phyloP scores from a whole-genome alignment of 1,284 basidiomycete species.

The Trametes polyzona region DNA sequence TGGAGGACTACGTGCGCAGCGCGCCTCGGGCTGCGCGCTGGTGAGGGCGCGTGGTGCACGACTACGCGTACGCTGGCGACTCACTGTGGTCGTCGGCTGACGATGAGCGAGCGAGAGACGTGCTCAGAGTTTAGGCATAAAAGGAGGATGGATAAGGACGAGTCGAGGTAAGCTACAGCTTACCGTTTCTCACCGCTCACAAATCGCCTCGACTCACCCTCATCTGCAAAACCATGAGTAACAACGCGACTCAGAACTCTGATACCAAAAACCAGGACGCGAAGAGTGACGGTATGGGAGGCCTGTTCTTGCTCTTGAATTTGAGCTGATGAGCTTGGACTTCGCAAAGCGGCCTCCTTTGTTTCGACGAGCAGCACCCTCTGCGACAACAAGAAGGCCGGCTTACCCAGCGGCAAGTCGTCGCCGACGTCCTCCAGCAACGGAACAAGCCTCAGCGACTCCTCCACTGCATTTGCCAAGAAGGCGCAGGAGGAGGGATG shows the following conservation, averaged over 20 bases:
- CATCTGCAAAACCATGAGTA: neutral
- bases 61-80: too few species aligned
- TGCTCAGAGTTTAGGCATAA: too few species aligned
- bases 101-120: too few species aligned
- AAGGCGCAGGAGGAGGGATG: constrained; percentile 22
- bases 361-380: neutral
- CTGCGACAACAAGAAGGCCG: neutral
- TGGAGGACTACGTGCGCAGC: too few species aligned
- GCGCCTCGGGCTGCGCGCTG: too few species aligned
- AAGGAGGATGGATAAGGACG: too few species aligned
- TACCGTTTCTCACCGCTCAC: too few species aligned
- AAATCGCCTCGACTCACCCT: neutral
- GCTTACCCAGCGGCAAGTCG: neutral
- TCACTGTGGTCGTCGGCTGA: too few species aligned
- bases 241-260: neutral
- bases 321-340: neutral
- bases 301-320: neutral
- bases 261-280: neutral
- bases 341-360: neutral
- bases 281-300: neutral
- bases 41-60: too few species aligned
- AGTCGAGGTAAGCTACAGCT: too few species aligned
- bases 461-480: constrained; percentile 21
- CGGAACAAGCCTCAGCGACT: constrained; percentile 2
- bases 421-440: neutral